Evolutionary conservation across 1,284 basidiomycete genomes (phyloP).

Genomic region (Apiotrichum laibachii): DNA sequence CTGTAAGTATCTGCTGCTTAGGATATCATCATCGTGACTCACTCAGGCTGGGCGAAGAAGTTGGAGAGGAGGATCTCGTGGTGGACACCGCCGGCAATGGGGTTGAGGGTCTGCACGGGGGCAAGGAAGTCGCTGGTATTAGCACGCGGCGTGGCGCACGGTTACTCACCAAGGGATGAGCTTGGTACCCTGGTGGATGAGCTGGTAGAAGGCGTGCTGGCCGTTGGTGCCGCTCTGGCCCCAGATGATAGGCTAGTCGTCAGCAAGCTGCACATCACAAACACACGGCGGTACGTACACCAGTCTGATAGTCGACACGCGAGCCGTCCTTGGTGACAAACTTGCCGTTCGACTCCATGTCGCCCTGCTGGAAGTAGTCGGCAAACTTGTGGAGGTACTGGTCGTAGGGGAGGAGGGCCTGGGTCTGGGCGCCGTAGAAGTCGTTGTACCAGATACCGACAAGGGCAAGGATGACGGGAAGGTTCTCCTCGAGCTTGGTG

Average conservation of each 20-base stretch:
- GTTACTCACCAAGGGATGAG: constrained; percentile 64
- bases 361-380: constrained; percentile 99
- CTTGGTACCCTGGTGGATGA: constrained; percentile 93
- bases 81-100: constrained; percentile 79
- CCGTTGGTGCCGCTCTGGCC: constrained; percentile 97
- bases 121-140: constrained; percentile 80
- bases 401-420: constrained; percentile 93
- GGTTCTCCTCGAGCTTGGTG: constrained; percentile 81
- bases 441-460: constrained; percentile 98
- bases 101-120: constrained; percentile 90
- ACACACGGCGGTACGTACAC: constrained; percentile 57
- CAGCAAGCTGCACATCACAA: constrained; percentile 4
- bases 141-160: constrained; percentile 1
- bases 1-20: constrained; percentile 2
- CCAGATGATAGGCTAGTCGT: constrained; percentile 87
- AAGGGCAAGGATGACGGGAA: constrained; percentile 88
- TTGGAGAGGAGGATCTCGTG: constrained; percentile 97
- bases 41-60: constrained; percentile 95
- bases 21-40: constrained; percentile 9
- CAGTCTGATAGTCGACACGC: constrained; percentile 93
- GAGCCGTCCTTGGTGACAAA: constrained; percentile 89
- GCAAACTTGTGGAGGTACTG: constrained; percentile 99
- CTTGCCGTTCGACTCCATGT: constrained; percentile 99
- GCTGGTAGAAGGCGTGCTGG: constrained; percentile 99
- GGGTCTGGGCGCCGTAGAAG: constrained; percentile 93